Evolutionary conservation across 176 grass and related monocot species (phyloP), one percentile per base, ranked within the genome.

Genomic region (Triticum monococcum): DNA sequence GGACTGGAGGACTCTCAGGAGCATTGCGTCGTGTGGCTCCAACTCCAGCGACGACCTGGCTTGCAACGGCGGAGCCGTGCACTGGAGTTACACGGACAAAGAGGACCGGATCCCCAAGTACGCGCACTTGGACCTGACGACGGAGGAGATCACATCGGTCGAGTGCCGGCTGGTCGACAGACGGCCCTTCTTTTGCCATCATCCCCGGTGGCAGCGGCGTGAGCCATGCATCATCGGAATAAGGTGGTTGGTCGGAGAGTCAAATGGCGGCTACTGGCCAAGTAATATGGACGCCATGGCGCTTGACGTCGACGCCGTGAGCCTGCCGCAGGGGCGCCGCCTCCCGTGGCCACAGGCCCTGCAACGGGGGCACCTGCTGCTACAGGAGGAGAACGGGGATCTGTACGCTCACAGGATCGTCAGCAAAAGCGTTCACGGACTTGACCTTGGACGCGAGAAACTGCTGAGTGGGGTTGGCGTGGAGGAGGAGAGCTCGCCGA

Each of bases 11-110:
- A 77, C 64, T 64, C 28, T 85, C 3, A 46, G 43, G 8, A 46
- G 74, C 3, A 45, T 16, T 5, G 2, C 60, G 0, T 14, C 60
- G 0, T 14, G 43, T 18, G 8, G 20, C 43, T 3, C 12, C 43
- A 46, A 46, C 66, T 10, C 45, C 22, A 7, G 12, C 63, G 9
- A 3, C 45, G 16, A 63, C n/a, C 20, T 24, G 9, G 31, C 56
- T 2, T 45, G 36, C 82, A 32, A 37, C 54, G 11, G 12, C 24
- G 36, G 56, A 60, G n/a, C 69, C 67, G 33, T 74, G 74, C 69
- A 70, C 48, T 79, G 84, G 84, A 37, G 32, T 37, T 69, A 69
- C 32, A 20, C 48, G 48, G 48, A 33, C 57, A 61, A n/a, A 61
- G 5, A 23, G 1, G 17, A 11, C 1, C 0, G 0, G 8, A 37